phyloP scores from a whole-genome alignment of 768 basidiomycete genomes.

The Cubamyces sp. region DNA sequence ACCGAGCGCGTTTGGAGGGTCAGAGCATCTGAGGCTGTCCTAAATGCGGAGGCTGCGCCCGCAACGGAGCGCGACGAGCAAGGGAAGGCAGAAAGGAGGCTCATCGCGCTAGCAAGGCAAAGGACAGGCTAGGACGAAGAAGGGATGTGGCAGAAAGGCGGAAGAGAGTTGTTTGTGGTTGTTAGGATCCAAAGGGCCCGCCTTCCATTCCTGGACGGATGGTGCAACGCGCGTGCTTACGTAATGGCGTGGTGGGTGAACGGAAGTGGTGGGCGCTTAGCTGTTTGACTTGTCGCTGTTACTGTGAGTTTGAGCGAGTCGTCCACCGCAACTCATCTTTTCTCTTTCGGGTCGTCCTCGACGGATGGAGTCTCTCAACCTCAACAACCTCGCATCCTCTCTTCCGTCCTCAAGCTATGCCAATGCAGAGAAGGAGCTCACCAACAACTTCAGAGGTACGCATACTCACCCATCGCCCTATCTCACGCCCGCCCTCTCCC shows the following conservation, averaged over 20 bases:
- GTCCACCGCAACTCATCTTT: neutral
- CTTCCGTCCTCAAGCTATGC: conserved; percentile 69
- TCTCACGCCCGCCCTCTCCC: conserved; percentile 12
- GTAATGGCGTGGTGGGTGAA: conserved; percentile 6
- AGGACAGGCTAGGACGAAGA: neutral
- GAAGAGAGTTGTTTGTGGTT: conserved; percentile 7
- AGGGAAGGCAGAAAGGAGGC: conserved; percentile 6
- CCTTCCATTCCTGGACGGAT: neutral
- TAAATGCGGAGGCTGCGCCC: neutral
- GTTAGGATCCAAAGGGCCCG: conserved; percentile 24
- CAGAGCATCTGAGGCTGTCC: too few species aligned
- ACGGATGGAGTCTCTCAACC: conserved; percentile 53
- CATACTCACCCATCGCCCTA: neutral
- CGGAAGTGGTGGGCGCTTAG: conserved; percentile 9
- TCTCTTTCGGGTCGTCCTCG: neutral
- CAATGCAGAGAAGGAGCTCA: conserved; percentile 79
- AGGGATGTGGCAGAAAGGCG: neutral
- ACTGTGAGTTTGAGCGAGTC: neutral
- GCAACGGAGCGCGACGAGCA: conserved; percentile 1
- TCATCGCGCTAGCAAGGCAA: neutral
- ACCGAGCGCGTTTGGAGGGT: conserved; percentile 42
- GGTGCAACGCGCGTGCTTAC: conserved; percentile 13
- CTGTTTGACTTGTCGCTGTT: conserved; percentile 8
- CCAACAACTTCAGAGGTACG: conserved; percentile 81
- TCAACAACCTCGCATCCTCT: conserved; percentile 78